Conservation (phyloP, 768 basidiomycete species). For the Erythrobasidium yunnanense region DNA sequence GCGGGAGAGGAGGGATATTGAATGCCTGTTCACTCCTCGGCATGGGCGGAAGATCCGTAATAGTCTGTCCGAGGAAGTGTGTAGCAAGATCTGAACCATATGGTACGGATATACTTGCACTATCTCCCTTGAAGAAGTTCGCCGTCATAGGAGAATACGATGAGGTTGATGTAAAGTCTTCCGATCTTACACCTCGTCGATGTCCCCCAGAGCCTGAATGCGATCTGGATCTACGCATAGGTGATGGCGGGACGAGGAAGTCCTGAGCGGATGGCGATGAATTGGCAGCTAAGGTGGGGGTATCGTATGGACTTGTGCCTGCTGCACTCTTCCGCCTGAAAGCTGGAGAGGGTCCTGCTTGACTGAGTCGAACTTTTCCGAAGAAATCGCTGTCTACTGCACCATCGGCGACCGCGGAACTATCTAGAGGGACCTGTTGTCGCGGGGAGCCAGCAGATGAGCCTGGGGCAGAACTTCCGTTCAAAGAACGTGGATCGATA, state of each 20-base stretch:
- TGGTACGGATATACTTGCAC: too few species aligned
- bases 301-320: neutral
- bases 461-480: neutral
- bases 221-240: conserved; percentile 5
- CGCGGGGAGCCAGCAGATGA: neutral
- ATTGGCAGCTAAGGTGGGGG: neutral
- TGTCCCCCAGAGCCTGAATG: neutral
- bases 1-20: neutral
- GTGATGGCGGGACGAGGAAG: conserved; percentile 18
- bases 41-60: neutral
- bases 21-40: neutral
- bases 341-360: conserved; percentile 16
- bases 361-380: neutral
- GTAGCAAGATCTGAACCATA: too few species aligned
- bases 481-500: conserved; percentile 7
- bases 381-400: neutral
- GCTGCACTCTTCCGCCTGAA: neutral
- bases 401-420: neutral
- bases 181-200: neutral
- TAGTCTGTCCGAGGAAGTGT: too few species aligned
- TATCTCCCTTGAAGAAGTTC: too few species aligned
- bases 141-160: conserved; percentile 3
- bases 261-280: neutral
- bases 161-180: conserved; percentile 10
- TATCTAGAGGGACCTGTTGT: too few species aligned